Evolutionary conservation across 352 stramenopile species (phyloP).

Genomic region (Phytophthora pistaciae): DNA sequence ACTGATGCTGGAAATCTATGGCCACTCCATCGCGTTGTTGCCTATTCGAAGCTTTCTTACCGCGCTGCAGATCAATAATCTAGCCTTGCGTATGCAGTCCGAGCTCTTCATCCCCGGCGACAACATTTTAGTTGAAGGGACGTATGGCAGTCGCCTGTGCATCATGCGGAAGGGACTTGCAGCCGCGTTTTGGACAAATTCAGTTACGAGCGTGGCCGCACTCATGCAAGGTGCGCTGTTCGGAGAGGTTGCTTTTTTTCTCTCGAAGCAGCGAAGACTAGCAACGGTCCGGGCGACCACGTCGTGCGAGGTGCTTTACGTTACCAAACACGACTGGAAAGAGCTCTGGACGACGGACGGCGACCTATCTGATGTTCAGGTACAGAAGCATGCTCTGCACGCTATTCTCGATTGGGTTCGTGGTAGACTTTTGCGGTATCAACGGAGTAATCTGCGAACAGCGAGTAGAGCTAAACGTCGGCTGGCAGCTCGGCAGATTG

Average conservation of each 20-base stretch:
- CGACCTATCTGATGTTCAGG: constrained; percentile 53
- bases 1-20: constrained; percentile 82
- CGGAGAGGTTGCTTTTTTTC: constrained; percentile 75
- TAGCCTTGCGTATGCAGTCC: constrained; percentile 64
- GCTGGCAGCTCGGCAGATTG: constrained; percentile 13
- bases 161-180: constrained; percentile 68
- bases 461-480: constrained; percentile 54
- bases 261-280: constrained; percentile 58
- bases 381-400: constrained; percentile 64
- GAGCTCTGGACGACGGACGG: constrained; percentile 59
- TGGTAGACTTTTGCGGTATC: constrained; percentile 51
- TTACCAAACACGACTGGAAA: constrained; percentile 70
- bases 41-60: constrained; percentile 69
- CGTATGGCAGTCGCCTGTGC: constrained; percentile 61
- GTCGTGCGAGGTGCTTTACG: constrained; percentile 75
- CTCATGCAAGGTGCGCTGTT: constrained; percentile 74
- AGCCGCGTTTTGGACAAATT: constrained; percentile 59
- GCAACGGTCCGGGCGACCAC: constrained; percentile 70
- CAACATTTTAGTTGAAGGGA: constrained; percentile 68
- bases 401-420: constrained; percentile 73
- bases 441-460: constrained; percentile 40
- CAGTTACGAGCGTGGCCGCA: constrained; percentile 58
- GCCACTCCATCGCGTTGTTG: constrained; percentile 47
- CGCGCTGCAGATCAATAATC: constrained; percentile 69
- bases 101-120: constrained; percentile 80